phyloP scores from a whole-genome alignment of 2,329 filamentous ascomycete species.

The Alternaria arbusti region DNA sequence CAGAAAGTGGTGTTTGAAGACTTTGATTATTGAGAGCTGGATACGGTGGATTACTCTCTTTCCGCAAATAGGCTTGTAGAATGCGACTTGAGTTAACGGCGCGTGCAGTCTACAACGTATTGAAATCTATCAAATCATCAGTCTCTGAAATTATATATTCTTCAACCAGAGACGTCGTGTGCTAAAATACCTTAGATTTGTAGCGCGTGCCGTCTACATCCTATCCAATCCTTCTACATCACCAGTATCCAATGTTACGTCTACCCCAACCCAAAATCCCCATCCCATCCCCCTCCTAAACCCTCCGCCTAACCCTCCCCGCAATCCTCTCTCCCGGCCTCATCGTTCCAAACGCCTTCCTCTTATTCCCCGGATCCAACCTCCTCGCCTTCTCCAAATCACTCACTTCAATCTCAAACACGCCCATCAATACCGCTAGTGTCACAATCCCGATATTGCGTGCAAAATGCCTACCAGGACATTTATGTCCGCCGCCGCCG shows the following conservation, averaged over 20 bases:
- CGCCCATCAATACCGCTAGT: constrained; percentile 10
- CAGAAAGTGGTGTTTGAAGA: constrained; percentile 58
- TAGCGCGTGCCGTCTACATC: too few relatives aligned
- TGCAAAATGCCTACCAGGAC: constrained; percentile 23
- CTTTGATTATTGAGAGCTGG: constrained; percentile 50
- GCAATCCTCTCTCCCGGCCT: constrained; percentile 4
- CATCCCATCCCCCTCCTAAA: neutral
- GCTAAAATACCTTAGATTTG: too few relatives aligned
- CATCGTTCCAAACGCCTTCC: constrained; percentile 9
- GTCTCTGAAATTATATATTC: too few relatives aligned
- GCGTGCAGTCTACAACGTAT: too few relatives aligned
- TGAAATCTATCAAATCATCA: too few relatives aligned
- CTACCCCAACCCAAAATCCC: neutral
- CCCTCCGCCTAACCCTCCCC: constrained; percentile 7
- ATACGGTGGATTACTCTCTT: too few relatives aligned
- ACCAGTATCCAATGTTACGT: too few relatives aligned
- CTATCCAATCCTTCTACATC: too few relatives aligned
- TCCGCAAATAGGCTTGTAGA: too few relatives aligned
- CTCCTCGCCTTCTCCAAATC: neutral
- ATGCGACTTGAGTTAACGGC: too few relatives aligned
- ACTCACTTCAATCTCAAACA: constrained; percentile 7
- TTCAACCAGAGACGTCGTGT: too few relatives aligned
- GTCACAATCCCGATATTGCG: constrained; percentile 20
- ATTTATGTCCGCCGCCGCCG: constrained; percentile 26
- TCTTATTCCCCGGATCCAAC: neutral